phyloP scores from a whole-genome alignment of 2,329 filamentous ascomycete genomes.

The Tolypocladium tundrense region DNA sequence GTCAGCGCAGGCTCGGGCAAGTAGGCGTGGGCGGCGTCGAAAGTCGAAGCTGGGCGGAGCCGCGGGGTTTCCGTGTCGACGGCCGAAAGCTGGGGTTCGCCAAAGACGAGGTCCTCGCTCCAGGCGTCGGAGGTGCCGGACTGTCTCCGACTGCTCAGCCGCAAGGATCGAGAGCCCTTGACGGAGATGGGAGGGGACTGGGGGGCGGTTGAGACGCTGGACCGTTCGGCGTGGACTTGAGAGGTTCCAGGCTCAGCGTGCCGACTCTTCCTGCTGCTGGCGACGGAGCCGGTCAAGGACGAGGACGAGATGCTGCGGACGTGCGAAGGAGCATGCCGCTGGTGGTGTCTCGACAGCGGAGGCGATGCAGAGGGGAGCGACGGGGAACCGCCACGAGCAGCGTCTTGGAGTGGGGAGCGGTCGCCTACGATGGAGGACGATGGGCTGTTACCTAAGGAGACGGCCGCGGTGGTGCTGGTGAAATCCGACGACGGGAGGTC shows the following conservation, averaged over 20 bases:
- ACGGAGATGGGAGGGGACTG: conserved; percentile 34
- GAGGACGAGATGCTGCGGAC: conserved; percentile 35
- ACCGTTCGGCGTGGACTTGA: conserved; percentile 45
- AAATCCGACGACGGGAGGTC: not conserved
- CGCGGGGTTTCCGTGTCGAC: conserved; percentile 41
- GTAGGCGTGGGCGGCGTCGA: conserved; percentile 17
- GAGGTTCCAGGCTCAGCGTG: conserved; percentile 51
- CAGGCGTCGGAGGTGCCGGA: conserved; percentile 30
- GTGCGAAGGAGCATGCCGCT: conserved; percentile 14
- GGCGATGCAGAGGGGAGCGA: not conserved
- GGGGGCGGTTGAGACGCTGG: conserved; percentile 53
- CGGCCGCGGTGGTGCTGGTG: not conserved
- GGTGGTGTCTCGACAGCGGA: not conserved
- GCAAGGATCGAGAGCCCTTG: conserved; percentile 29
- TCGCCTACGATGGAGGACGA: not conserved
- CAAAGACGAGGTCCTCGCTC: conserved; percentile 25
- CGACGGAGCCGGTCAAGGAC: conserved; percentile 20
- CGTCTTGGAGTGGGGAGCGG: not conserved
- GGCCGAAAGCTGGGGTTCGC: conserved; percentile 30
- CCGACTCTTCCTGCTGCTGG: conserved; percentile 44
- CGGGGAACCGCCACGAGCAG: not conserved
- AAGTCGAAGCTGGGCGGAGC: conserved; percentile 22
- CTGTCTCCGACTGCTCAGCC: conserved; percentile 30
- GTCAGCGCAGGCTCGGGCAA: conserved; percentile 40
- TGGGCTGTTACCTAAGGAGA: not conserved